Base-by-base conservation (phyloP, 2,329 filamentous ascomycete species). In the Scytalidium lignicola region DNA sequence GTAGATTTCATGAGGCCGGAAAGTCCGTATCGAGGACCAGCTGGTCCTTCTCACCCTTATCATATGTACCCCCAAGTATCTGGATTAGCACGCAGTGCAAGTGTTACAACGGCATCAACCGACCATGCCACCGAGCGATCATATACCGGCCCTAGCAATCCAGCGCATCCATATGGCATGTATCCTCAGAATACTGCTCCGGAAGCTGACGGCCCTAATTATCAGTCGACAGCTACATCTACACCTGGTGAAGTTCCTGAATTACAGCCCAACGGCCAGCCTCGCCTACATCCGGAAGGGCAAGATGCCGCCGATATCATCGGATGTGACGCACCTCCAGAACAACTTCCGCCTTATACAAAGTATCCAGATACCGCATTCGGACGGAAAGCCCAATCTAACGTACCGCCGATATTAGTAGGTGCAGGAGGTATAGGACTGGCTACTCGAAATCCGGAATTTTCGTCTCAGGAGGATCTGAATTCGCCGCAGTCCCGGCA, bases 271-370 rank as follows among this genome's bases (percentile, higher is more conserved):
- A n/a, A n/a, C n/a, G n/a, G n/a, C n/a, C n/a, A n/a, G n/a, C n/a
- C n/a, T n/a, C 51, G 72, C 77, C 48, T 95, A 90, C 75, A 87
- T 54, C 82, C 85, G 46, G 68, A 89, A 46, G 88, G 86, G 0
- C 87, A 90, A 68, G 91, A 96, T 58, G 74, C 80, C n/a, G 89
- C 86, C 43, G 90, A 91, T 64, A 81, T 96, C 47, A 85, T 96
- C 46, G 90, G 90, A 1, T 88, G 87, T 0, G 83, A 95, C 61
- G 91, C 91, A 1, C 90, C 96, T 63, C 85, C 87, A 1, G 92
- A 97, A 67, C 89, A 95, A 65, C 72, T 96, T 17, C 92, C 92
- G 12, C 92, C 92, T 1, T 97, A 97, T 64, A 88, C 89, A 13
- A 79, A 90, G 65, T 96, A 95, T 67, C 89, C 91, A 2, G 88